A percentile compares a stretch with the other conserved stretches of the same genome.
phyloP scores from a whole-genome alignment of 371 early-diverging fungal genomes.

The Mortierella sp. region DNA sequence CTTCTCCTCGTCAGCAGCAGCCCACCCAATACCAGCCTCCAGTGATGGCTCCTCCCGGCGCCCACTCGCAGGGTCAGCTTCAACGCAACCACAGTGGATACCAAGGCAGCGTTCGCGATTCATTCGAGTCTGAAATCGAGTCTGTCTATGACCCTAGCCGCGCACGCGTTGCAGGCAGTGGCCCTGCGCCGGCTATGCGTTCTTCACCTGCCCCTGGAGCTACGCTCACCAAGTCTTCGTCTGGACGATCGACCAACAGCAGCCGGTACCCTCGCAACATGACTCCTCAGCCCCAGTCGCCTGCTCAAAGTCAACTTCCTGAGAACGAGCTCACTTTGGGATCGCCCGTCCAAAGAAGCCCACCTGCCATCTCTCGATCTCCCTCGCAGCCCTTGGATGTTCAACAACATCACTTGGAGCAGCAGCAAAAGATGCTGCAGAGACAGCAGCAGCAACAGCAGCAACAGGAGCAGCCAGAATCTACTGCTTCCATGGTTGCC shows the following conservation, averaged over 20 bases:
- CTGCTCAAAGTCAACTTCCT: slow-evolving; percentile 10
- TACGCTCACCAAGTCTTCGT: background rate
- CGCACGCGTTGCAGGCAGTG: slow-evolving; percentile 5
- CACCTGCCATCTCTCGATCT: too few species aligned
- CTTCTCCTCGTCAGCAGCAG: slow-evolving; percentile 5
- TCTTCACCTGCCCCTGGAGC: background rate
- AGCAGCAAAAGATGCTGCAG: slow-evolving; percentile 31
- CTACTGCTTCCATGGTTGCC: background rate
- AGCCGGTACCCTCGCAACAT: slow-evolving; percentile 24
- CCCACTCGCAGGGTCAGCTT: slow-evolving; percentile 12
- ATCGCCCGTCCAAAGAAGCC: too few species aligned
- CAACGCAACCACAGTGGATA: slow-evolving; percentile 15
- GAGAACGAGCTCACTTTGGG: slow-evolving; percentile 26
- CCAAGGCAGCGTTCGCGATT: slow-evolving; percentile 30
- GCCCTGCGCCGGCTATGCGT: background rate
- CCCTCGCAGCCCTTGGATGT: slow-evolving; percentile 32
- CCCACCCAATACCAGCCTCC: slow-evolving; percentile 7
- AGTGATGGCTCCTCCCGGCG: background rate
- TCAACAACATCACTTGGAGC: slow-evolving; percentile 45
- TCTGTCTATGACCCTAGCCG: slow-evolving; percentile 40
- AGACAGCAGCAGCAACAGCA: slow-evolving; percentile 42
- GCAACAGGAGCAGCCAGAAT: slow-evolving; percentile 15
- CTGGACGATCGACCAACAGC: slow-evolving; percentile 3
- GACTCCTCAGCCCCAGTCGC: slow-evolving; percentile 12
- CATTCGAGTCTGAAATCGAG: slow-evolving; percentile 42